Conservation (phyloP, 2,329 filamentous ascomycete genomes). For the Microascus cirrosus region DNA sequence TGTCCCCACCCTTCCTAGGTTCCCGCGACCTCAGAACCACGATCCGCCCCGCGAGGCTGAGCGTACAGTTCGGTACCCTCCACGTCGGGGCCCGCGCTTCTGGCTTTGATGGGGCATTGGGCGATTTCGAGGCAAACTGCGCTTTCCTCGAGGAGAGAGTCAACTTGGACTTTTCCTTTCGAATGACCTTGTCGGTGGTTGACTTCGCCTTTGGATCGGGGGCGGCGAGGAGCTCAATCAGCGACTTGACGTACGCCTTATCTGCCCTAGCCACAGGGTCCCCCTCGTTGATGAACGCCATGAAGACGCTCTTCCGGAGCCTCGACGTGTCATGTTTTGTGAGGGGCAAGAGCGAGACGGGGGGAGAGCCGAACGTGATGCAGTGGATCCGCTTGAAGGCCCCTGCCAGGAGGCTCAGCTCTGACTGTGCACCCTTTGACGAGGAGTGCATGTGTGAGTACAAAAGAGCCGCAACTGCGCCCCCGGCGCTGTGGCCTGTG, state of each 20-base stretch:
- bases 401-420: constrained; percentile 54
- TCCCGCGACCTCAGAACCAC: constrained; percentile 51
- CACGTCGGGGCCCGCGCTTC: constrained; percentile 25
- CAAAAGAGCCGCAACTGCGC: constrained; percentile 68
- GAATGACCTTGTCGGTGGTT: neutral
- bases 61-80: constrained; percentile 52
- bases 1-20: constrained; percentile 23
- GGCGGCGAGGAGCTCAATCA: constrained; percentile 59
- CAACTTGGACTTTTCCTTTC: neutral
- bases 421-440: constrained; percentile 43
- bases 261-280: constrained; percentile 73
- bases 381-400: constrained; percentile 71
- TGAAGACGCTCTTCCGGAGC: constrained; percentile 59
- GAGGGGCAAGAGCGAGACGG: constrained; percentile 61
- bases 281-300: constrained; percentile 75
- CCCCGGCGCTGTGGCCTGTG: constrained; percentile 78
- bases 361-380: constrained; percentile 75
- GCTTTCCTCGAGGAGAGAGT: neutral
- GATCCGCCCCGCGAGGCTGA: constrained; percentile 60
- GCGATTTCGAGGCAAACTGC: constrained; percentile 9
- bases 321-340: constrained; percentile 38
- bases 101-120: constrained; percentile 1
- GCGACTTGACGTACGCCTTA: constrained; percentile 59
- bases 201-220: constrained; percentile 32
- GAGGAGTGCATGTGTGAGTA: constrained; percentile 71